Base-by-base conservation (phyloP, 2,329 filamentous ascomycete genomes). In the Fusarium solani-melongenae region DNA sequence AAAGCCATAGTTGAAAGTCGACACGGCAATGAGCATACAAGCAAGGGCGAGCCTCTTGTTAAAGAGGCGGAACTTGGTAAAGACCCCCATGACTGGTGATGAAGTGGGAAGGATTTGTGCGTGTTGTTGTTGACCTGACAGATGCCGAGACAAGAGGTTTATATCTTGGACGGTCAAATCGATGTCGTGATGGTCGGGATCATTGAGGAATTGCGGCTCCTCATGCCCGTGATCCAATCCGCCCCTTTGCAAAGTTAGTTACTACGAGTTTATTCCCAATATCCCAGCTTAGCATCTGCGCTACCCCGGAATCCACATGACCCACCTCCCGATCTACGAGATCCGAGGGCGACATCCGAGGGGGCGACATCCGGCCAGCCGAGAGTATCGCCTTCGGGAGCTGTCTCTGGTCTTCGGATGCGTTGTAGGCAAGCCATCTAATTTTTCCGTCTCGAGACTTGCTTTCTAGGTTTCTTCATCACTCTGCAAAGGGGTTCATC, bases 1-100 rank as follows among this genome's bases (percentile, higher is more conserved):
- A 20, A 84, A 83, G 31, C 82, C 82, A 78, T 83, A 84, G 62
- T 83, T 84, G 64, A 84, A 80, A 1, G 77, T 78, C 0, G 81
- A 83, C 5, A 84, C 68, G 12, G 82, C 82, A 36, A 84, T 81
- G 34, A 84, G 62, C 1, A 69, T 46, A 20, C 71, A 70, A 4
- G 76, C 73, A 0, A 75, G 59, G 1, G 68, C 60, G 8, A 79
- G 68, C 1, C 64, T 46, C 11, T 27, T 38, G 27, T 79, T 80
- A 58, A 80, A 79, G 65, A 67, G 72, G 3, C 72, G 73, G 20
- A 76, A 74, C 33, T 76, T 76, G 5, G 69, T 57, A 38, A 76
- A 74, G n/a, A 65, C 62, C 2, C 60, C 71, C 73, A 76, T 76
- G 38, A 12, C n/a, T 41, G 3, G n/a, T 20, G 17, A n/a, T 62